Percentiles rank a stretch among this genome's conserved stretches.
Evolutionary conservation across 2,329 filamentous ascomycete species (phyloP).

Genomic region (Fusarium beomiforme): DNA sequence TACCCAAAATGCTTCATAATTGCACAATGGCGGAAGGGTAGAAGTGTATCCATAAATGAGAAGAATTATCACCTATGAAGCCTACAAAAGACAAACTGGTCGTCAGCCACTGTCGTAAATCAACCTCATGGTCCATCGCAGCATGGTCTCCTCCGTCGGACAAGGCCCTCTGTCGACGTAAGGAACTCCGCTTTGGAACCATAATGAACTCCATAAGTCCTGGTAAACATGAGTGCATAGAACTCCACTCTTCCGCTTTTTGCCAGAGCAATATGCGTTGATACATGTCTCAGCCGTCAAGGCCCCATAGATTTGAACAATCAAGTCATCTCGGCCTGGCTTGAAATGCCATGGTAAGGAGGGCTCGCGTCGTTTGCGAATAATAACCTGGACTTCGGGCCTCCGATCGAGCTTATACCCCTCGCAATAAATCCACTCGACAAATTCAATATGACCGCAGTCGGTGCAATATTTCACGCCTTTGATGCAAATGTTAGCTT

Average conservation of each 20-base stretch:
- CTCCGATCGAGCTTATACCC: background rate
- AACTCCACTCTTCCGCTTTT: too few relatives aligned
- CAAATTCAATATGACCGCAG: background rate
- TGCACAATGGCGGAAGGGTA: background rate
- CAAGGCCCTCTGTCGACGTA: background rate
- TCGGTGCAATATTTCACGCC: background rate
- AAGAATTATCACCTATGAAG: too few relatives aligned
- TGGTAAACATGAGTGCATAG: too few relatives aligned
- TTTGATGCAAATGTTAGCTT: background rate
- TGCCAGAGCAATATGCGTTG: background rate
- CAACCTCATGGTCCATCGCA: too few relatives aligned
- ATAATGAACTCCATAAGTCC: background rate
- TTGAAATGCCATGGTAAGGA: background rate
- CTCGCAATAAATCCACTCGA: background rate
- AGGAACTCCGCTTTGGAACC: background rate
- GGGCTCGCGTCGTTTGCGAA: background rate
- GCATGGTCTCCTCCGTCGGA: background rate
- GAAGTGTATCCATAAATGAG: too few relatives aligned
- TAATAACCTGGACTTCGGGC: rapidly evolving
- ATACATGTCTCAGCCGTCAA: background rate
- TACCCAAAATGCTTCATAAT: background rate
- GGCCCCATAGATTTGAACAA: rapidly evolving
- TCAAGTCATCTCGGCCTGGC: background rate
- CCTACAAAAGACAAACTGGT: too few relatives aligned
- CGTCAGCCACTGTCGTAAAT: too few relatives aligned